Evolutionary conservation across 1,284 basidiomycete species (phyloP).

Genomic region (Trichosporon coremiiforme): DNA sequence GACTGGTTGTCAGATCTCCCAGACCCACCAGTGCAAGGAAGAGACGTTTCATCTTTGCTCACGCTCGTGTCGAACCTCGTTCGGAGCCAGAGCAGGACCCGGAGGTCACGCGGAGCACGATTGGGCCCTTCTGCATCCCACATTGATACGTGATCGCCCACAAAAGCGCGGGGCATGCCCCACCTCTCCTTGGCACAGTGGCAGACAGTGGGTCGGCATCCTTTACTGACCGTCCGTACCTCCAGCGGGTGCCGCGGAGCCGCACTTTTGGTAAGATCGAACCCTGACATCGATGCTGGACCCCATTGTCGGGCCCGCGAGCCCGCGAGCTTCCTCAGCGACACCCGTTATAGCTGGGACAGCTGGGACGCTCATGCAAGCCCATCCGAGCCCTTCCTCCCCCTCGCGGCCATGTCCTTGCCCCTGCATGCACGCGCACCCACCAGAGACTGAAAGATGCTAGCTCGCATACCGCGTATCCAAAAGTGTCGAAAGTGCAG

Average conservation of each 20-base stretch:
- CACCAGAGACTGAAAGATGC: too few relatives aligned
- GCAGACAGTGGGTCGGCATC: conserved; percentile 2
- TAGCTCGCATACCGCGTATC: neutral
- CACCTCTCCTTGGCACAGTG: too few relatives aligned
- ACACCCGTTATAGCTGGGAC: too few relatives aligned
- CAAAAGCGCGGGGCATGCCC: neutral
- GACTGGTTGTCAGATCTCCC: neutral
- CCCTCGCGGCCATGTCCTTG: too few relatives aligned
- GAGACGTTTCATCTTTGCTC: neutral
- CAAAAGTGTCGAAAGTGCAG: neutral
- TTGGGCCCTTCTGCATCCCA: neutral
- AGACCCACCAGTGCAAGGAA: neutral
- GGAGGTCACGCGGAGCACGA: too few relatives aligned
- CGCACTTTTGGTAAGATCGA: neutral
- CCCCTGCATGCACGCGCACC: too few relatives aligned
- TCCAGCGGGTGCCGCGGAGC: neutral
- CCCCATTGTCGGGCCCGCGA: too few relatives aligned
- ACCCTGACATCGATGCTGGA: neutral
- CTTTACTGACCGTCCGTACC: neutral
- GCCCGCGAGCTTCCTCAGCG: too few relatives aligned
- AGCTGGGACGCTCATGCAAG: too few relatives aligned
- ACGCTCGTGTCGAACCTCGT: neutral
- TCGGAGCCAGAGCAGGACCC: too few relatives aligned
- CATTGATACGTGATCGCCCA: neutral
- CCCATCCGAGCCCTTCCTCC: too few relatives aligned